Percentiles rank a stretch among this genome's conserved stretches.
These are phyloP conservation scores for Solanum corneliomulleri DNA, from an alignment of 257 asterid species.

Conservation along the genomic window DNA sequence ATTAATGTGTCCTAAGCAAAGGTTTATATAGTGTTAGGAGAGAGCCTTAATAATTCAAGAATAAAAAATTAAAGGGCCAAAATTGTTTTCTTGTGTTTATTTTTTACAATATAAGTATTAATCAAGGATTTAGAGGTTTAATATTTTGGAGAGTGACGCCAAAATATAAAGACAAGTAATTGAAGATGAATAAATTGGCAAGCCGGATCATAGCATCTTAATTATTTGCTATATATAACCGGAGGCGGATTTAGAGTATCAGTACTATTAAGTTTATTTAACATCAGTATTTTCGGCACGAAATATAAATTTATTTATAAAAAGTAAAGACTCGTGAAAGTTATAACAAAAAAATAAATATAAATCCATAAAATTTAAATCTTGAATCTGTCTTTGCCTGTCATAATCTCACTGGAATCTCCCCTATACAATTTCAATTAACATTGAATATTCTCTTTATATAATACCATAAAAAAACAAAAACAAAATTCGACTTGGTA, in stretches of 20 bases:
- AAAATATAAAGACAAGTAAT: neutral
- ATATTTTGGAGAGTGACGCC: neutral
- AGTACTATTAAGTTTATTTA: neutral
- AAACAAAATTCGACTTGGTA: neutral
- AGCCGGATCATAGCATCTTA: neutral
- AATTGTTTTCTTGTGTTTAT: neutral
- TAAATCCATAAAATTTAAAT: neutral
- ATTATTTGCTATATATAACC: no score
- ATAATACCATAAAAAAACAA: neutral
- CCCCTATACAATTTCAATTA: neutral
- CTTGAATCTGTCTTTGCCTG: neutral
- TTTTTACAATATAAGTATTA: neutral
- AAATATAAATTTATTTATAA: no score
- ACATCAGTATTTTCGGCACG: rapidly evolving
- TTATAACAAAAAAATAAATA: neutral
- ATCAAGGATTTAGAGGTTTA: neutral
- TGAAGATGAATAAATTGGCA: neutral
- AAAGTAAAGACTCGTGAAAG: no score
- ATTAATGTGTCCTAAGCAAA: neutral
- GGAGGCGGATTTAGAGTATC: neutral
- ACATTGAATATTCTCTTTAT: neutral
- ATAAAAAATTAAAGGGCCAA: neutral
- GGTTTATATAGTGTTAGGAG: neutral
- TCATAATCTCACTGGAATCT: neutral
- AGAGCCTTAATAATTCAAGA: neutral